Conservation (phyloP, 768 basidiomycete genomes). For the Kwoniella heveanensis region DNA sequence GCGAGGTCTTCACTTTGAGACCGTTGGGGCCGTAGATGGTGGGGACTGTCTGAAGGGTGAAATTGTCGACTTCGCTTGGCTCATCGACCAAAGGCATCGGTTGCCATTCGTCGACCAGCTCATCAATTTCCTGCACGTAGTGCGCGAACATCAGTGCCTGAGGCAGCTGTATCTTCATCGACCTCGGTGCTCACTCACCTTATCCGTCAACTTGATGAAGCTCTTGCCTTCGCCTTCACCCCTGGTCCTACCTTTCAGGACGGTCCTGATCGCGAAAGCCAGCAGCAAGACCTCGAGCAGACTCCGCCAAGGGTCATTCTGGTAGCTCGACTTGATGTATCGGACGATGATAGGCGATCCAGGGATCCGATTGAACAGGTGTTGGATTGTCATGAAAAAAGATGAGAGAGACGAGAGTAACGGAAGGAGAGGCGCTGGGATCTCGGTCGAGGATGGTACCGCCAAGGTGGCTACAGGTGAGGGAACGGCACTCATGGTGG, state of each 20-base stretch:
- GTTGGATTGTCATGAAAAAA: conserved; percentile 65
- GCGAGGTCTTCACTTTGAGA: conserved; percentile 73
- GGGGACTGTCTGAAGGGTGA: conserved; percentile 74
- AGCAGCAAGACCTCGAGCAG: conserved; percentile 84
- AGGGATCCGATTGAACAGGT: conserved; percentile 62
- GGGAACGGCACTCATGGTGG: conserved; percentile 8
- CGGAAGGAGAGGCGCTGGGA: conserved; percentile 55
- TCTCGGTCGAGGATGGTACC: conserved; percentile 29
- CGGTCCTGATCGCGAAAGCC: conserved; percentile 82
- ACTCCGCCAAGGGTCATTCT: conserved; percentile 88
- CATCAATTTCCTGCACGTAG: conserved; percentile 79
- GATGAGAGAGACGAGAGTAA: conserved; percentile 70
- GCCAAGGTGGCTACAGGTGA: conserved; percentile 2
- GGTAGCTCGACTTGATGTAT: conserved; percentile 88
- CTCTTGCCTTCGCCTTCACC: conserved; percentile 81
- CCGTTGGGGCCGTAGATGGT: conserved; percentile 78
- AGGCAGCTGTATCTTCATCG: too few relatives aligned
- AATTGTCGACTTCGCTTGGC: conserved; percentile 66
- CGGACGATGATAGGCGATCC: conserved; percentile 62
- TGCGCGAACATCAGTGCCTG: background rate
- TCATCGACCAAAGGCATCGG: conserved; percentile 76
- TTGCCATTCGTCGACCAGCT: conserved; percentile 91
- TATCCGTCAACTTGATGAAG: conserved; percentile 86
- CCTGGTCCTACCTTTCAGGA: conserved; percentile 85
- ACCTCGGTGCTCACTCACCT: conserved; percentile 65